Base-by-base conservation (phyloP, 2,329 filamentous ascomycete genomes). In the Paraphaeosphaeria minitans region DNA sequence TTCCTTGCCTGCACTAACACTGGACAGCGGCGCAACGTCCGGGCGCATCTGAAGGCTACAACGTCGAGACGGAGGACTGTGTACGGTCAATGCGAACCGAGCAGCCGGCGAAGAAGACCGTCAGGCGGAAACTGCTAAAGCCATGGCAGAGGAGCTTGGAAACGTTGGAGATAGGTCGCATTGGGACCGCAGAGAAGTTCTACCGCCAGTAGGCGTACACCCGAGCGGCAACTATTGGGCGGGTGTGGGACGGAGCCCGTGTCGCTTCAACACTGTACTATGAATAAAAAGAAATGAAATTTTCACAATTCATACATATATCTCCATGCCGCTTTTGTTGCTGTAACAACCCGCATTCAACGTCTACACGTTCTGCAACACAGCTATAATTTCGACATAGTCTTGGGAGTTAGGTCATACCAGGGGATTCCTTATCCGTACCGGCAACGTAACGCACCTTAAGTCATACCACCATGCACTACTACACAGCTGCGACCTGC, bases 141-240 rank as follows among this genome's bases (percentile, higher is more conserved):
- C 14, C 49, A 27, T 3, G 29, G 29, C 29, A 31, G 29, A 8
- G 10, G 8, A 53, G 50, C 50, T 29, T 14, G 5, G 8, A 10
- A 9, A 53, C 50, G 14, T 37, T 53, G 16, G 50, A 53, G 5
- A 16, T 53, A 22, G 50, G 50, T 8, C 50, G 50, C 22, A 24
- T 53, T 31, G 14, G 24, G 19, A 37, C 37, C 16, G 50, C 33
- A 42, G 50, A 53, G 35, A 12, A 31, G 12, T 53, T 53, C 21
- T 22, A 53, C 31, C 35, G 37, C 2, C 19, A 12, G 35, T 22
- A 35, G 12, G 48, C 29, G 6, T 51, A 35, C 19, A 39, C n/a
- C 4, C 21, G 9, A 31, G 33, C 21, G 10, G 35, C 3, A n/a
- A 39, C 2, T 31, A 10, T 31, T n/a, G 31, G 22, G 31, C 35